Conservation (phyloP, 2,329 filamentous ascomycete species). For the Talaromyces sp. region DNA sequence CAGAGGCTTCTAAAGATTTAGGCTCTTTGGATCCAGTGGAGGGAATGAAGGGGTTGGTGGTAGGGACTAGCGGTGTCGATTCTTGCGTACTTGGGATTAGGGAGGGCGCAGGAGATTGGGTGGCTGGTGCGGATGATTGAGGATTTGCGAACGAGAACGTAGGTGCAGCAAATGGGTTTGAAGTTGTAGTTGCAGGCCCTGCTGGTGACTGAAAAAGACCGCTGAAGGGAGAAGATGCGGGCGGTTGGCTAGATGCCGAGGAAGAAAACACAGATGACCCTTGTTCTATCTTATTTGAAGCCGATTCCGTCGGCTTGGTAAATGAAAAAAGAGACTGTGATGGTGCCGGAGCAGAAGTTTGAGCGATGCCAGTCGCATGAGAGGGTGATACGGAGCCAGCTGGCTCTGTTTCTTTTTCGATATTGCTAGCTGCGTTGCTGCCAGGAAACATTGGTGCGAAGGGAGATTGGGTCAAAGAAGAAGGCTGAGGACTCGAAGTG, state of each 20-base stretch:
- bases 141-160: conserved; percentile 2
- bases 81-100: not conserved
- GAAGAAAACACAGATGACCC: not conserved
- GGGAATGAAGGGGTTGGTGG: not conserved
- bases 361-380: not conserved
- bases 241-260: not conserved
- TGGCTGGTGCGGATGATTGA: not conserved
- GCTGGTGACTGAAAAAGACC: not conserved
- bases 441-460: conserved; percentile 17
- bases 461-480: conserved; percentile 10
- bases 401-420: not conserved
- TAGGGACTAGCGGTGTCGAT: not conserved
- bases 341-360: not conserved
- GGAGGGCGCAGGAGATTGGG: not conserved
- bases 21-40: not conserved
- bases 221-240: conserved; percentile 2
- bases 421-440: not conserved
- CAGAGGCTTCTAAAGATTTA: not conserved
- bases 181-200: not conserved
- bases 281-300: not conserved
- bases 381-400: not conserved
- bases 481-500: not conserved
- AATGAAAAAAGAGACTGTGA: conserved; percentile 5
- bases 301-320: not conserved
- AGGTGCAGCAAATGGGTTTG: conserved; percentile 9